These are phyloP conservation scores for Aspergillus heteromorphus DNA, from an alignment of 495 filamentous ascomycete species.

Conservation along the genomic window DNA sequence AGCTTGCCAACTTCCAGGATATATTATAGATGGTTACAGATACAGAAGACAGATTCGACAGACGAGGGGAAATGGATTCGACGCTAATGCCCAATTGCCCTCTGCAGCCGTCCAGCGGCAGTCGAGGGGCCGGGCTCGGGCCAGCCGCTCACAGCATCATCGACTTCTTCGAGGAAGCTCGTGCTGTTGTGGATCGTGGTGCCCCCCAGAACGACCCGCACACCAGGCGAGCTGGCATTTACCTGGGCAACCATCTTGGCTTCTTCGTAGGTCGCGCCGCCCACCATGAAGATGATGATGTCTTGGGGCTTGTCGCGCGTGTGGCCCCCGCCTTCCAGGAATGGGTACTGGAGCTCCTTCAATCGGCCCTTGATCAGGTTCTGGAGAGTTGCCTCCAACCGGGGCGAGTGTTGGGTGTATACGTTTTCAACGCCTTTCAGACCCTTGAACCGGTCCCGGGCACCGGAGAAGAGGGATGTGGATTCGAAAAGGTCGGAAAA, in stretches of 20 bases:
- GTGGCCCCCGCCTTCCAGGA: constrained; percentile 77
- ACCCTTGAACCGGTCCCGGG: constrained; percentile 85
- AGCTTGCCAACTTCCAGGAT: not conserved
- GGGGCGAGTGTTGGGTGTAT: constrained; percentile 93
- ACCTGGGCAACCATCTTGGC: constrained; percentile 89
- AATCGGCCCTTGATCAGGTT: constrained; percentile 88
- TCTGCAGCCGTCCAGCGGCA: constrained; percentile 66
- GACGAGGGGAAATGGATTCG: not conserved
- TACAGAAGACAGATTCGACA: not conserved
- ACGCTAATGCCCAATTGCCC: constrained; percentile 46
- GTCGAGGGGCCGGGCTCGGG: constrained; percentile 64
- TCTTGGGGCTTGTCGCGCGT: constrained; percentile 95
- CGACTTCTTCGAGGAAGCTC: constrained; percentile 82
- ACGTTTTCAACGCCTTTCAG: constrained; percentile 97
- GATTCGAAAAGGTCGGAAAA: constrained; percentile 90
- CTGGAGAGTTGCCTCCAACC: constrained; percentile 79
- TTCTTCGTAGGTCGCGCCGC: constrained; percentile 92
- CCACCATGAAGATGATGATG: constrained; percentile 88
- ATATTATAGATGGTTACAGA: not conserved
- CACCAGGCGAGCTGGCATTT: constrained; percentile 83
- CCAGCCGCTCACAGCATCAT: constrained; percentile 75
- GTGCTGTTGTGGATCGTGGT: constrained; percentile 81
- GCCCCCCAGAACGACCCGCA: constrained; percentile 81
- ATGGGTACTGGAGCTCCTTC: constrained; percentile 80
- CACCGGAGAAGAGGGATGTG: constrained; percentile 83